Percentiles rank a stretch among this genome's conserved stretches.
Evolutionary conservation across 2,329 filamentous ascomycete genomes (phyloP).

Genomic region (Parastagonospora avenae): DNA sequence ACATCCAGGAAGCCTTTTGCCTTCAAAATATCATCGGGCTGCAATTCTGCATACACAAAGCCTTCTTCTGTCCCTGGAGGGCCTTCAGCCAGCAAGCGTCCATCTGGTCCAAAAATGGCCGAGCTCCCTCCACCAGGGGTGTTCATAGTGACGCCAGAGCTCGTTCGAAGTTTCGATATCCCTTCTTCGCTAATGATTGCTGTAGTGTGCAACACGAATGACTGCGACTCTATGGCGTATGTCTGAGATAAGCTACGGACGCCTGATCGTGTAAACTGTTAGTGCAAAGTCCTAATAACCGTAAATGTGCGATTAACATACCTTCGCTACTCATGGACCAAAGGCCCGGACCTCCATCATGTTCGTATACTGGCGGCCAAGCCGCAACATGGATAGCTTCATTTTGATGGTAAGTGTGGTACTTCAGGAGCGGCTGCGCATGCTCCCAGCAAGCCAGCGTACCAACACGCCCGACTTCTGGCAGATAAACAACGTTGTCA

Average conservation of each 20-base stretch:
- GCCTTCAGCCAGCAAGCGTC: slow-evolving; percentile 51
- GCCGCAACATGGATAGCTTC: slow-evolving; percentile 50
- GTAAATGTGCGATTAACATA: slow-evolving; percentile 4
- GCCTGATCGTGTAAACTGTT: slow-evolving; percentile 7
- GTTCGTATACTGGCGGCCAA: slow-evolving; percentile 48
- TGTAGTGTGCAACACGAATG: slow-evolving; percentile 62
- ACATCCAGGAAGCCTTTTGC: slow-evolving; percentile 54
- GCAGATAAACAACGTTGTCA: slow-evolving; percentile 40
- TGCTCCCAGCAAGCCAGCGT: slow-evolving; percentile 50
- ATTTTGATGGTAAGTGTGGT: slow-evolving; percentile 45
- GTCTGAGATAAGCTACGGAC: slow-evolving; percentile 52
- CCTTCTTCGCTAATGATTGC: slow-evolving; percentile 54
- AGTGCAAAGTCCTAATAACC: neutral
- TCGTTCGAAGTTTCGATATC: slow-evolving; percentile 51
- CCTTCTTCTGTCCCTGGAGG: slow-evolving; percentile 51
- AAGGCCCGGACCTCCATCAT: slow-evolving; percentile 35
- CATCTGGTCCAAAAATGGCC: slow-evolving; percentile 60
- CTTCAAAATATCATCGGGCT: slow-evolving; percentile 51
- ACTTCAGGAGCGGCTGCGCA: slow-evolving; percentile 50
- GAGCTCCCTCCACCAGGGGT: slow-evolving; percentile 54
- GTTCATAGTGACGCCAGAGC: slow-evolving; percentile 49
- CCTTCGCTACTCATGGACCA: slow-evolving; percentile 47
- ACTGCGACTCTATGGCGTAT: slow-evolving; percentile 62
- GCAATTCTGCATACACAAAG: slow-evolving; percentile 58
- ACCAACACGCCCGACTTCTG: slow-evolving; percentile 37